phyloP scores from a whole-genome alignment of 805 yeast species.

The Candida piceae region DNA sequence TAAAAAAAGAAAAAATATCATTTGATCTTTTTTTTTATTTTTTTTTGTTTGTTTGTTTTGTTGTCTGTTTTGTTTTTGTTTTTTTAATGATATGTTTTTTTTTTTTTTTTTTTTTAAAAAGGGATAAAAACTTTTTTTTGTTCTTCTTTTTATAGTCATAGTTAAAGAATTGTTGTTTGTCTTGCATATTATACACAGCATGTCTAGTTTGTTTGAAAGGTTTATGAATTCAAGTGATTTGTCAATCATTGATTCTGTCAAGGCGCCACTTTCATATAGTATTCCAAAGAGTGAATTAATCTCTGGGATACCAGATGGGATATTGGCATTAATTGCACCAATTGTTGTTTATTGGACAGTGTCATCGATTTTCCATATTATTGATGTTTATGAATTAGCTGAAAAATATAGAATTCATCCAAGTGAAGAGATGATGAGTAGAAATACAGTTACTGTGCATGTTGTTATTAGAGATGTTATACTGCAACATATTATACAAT shows the following conservation, averaged over 20 bases:
- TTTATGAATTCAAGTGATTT: constrained; percentile 20
- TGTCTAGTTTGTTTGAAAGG: neutral
- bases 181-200: neutral
- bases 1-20: too few relatives aligned
- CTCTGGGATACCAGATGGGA: constrained; percentile 63
- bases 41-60: too few relatives aligned
- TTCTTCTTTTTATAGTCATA: too few relatives aligned
- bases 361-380: constrained; percentile 65
- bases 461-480: constrained; percentile 81
- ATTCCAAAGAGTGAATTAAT: constrained; percentile 40
- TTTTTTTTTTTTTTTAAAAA: too few relatives aligned
- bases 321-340: constrained; percentile 69
- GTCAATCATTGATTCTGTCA: constrained; percentile 9
- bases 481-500: constrained; percentile 80
- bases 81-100: too few relatives aligned
- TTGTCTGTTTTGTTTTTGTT: too few relatives aligned
- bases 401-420: constrained; percentile 90
- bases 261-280: constrained; percentile 26
- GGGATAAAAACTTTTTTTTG: too few relatives aligned
- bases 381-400: constrained; percentile 71
- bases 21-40: too few relatives aligned
- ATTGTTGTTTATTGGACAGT: constrained; percentile 79
- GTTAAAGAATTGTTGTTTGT: too few relatives aligned
- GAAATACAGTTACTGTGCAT: constrained; percentile 66
- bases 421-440: constrained; percentile 69